phyloP scores from a whole-genome alignment of 805 yeast genomes.

The Candida nitratophila region DNA sequence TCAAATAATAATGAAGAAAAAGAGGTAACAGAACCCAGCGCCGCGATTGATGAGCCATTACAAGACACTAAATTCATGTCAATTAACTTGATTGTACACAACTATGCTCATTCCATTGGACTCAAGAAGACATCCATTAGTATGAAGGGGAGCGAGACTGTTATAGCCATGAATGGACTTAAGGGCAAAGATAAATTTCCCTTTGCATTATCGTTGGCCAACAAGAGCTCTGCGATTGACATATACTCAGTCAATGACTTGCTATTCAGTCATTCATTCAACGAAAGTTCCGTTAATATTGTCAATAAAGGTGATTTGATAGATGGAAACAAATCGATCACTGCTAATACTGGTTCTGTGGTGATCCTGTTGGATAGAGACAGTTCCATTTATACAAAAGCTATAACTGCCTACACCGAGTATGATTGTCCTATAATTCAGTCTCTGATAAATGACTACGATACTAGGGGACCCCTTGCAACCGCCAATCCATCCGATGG shows the following conservation, averaged over 20 bases:
- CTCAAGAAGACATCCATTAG: constrained; percentile 14
- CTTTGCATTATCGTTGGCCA: constrained; percentile 12
- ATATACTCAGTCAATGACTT: constrained; percentile 4
- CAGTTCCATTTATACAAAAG: constrained; percentile 11
- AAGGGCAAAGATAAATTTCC: constrained; percentile 11
- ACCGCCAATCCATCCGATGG: no score
- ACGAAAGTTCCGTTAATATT: constrained; percentile 9
- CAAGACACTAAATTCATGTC: not conserved
- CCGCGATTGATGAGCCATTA: not conserved
- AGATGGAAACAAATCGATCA: constrained; percentile 16
- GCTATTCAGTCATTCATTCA: constrained; percentile 9
- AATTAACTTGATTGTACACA: constrained; percentile 9
- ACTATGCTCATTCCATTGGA: constrained; percentile 13
- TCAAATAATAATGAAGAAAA: no score
- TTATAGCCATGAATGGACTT: constrained; percentile 11
- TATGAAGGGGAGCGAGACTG: constrained; percentile 12
- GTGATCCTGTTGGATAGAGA: constrained; percentile 14
- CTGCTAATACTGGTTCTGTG: constrained; percentile 8
- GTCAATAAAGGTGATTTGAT: constrained; percentile 14
- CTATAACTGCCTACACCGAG: constrained; percentile 13
- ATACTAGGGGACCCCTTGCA: no score
- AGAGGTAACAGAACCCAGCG: not conserved
- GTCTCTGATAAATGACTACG: constrained; percentile 1
- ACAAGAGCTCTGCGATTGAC: constrained; percentile 4
- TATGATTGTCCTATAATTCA: constrained; percentile 17